Percentiles rank a stretch among this genome's conserved stretches.
Conservation (phyloP, 1,139 yeast species). For the Ogataea hybrid region DNA sequence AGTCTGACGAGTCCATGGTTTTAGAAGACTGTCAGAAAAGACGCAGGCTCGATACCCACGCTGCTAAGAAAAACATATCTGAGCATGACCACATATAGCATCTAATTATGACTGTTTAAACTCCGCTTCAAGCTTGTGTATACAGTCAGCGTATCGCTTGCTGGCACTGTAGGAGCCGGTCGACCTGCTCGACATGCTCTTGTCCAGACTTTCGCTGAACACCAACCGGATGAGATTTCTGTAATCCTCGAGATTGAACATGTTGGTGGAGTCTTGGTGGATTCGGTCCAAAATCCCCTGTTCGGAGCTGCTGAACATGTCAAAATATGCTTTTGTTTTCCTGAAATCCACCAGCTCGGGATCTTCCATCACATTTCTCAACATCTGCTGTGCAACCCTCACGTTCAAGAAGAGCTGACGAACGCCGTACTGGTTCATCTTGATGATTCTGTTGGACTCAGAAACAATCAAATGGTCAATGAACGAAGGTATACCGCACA, state of each 20-base stretch:
- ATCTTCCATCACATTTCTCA: slow-evolving; percentile 56
- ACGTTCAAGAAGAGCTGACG: slow-evolving; percentile 67
- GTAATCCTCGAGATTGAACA: slow-evolving; percentile 34
- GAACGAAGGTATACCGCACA: slow-evolving; percentile 54
- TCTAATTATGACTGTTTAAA: not conserved
- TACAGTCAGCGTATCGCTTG: slow-evolving; percentile 24
- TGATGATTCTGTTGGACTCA: slow-evolving; percentile 56
- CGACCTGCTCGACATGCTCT: slow-evolving; percentile 21
- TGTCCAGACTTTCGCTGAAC: slow-evolving; percentile 43
- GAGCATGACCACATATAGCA: slow-evolving; percentile 7
- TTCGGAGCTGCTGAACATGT: slow-evolving; percentile 42
- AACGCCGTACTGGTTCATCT: slow-evolving; percentile 64
- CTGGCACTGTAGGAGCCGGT: slow-evolving; percentile 35
- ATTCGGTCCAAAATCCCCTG: slow-evolving; percentile 32
- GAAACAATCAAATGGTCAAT: slow-evolving; percentile 56
- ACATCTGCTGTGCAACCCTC: slow-evolving; percentile 71
- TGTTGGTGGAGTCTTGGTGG: slow-evolving; percentile 13
- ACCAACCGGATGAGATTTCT: slow-evolving; percentile 44
- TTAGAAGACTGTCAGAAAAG: slow-evolving; percentile 14
- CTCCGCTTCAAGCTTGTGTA: slow-evolving; percentile 20
- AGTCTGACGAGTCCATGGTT: slow-evolving; percentile 14
- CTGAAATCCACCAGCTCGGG: slow-evolving; percentile 62
- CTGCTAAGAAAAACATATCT: slow-evolving; percentile 6
- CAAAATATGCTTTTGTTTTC: slow-evolving; percentile 57
- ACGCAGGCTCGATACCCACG: slow-evolving; percentile 11